Evolutionary conservation across 2,329 filamentous ascomycete species (phyloP).

Genomic region (Sporothrix inflata): DNA sequence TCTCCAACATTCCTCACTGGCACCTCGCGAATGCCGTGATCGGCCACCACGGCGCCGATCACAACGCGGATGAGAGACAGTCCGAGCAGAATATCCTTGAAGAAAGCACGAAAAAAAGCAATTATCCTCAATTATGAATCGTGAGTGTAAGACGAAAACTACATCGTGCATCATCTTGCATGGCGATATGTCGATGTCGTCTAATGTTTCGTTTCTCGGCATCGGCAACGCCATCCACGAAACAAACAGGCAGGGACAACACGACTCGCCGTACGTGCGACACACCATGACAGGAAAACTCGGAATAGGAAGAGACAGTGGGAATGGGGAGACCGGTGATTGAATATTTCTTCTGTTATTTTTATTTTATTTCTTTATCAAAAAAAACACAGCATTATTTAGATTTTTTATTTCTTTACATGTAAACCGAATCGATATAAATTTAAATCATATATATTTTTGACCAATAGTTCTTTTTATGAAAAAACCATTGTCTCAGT

Average conservation of each 20-base stretch:
- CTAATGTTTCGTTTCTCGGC: background rate
- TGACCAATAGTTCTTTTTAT: background rate
- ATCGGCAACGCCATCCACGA: background rate
- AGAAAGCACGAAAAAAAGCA: background rate
- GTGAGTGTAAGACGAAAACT: background rate
- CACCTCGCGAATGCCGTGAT: background rate
- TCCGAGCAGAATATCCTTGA: background rate
- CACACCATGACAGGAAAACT: background rate
- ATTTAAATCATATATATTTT: background rate
- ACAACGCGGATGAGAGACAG: background rate
- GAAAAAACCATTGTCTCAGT: background rate
- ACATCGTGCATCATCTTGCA: constrained; percentile 5
- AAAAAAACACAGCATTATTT: no score
- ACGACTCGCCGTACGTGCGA: background rate
- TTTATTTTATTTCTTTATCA: background rate
- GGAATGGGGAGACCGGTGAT: background rate
- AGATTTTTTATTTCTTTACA: background rate
- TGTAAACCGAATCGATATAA: background rate
- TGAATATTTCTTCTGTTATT: background rate
- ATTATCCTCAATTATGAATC: background rate
- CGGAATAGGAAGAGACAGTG: background rate
- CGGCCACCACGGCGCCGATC: background rate
- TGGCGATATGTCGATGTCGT: background rate
- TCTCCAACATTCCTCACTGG: constrained; percentile 18
- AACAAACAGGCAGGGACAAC: background rate